Evolutionary conservation across 176 grass and related monocot genomes (phyloP), one percentile per base, ranked within the genome.

Genomic region (Saccharum spontaneum): DNA sequence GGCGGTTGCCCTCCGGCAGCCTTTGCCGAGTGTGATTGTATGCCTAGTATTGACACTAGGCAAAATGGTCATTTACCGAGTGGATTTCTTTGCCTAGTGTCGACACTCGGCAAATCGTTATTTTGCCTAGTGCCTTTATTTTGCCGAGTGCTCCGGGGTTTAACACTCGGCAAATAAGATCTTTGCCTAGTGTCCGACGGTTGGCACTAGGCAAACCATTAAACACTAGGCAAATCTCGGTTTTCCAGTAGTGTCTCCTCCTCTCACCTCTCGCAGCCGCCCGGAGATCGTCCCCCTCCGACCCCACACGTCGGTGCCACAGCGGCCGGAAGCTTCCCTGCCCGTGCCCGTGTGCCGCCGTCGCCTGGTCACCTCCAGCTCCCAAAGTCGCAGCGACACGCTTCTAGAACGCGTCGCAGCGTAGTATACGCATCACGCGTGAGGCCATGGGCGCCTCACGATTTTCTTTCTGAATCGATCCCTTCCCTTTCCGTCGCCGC

Each of bases 281-380:
- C 33, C 0, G 6, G 22, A 37, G 0, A 8, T 22, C 5, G 13
- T 1, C 11, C 1, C 22, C 0, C 0, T 0, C 2, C 14, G 84
- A 10, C 84, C 84, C 76, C 84, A 52, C 55, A 16, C 30, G 41
- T 64, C 84, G 54, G 84, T 8, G 40, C 15, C 67, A 16, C 18
- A 8, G 39, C 1, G 3, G 37, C 8, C 0, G 67, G 84, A 79
- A 79, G 3, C 67, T 79, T 86, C 76, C 18, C 26, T 33, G 1
- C 22, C 18, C 40, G 2, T 31, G 3, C 13, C 11, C 41, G 20
- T 0, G 43, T 14, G 60, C 60, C 41, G 82, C 61, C 8, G 39
- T 33, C 5, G 18, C 28, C 26, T 34, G 38, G 18, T 64, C 84
- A 13, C 28, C 54, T 31, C 67, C 67, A 20, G 12, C 50, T 69